A percentile compares a stretch with the other conserved stretches of the same genome.
Evolutionary conservation across 768 basidiomycete species (phyloP).

Genomic region (Royoungia palumana): DNA sequence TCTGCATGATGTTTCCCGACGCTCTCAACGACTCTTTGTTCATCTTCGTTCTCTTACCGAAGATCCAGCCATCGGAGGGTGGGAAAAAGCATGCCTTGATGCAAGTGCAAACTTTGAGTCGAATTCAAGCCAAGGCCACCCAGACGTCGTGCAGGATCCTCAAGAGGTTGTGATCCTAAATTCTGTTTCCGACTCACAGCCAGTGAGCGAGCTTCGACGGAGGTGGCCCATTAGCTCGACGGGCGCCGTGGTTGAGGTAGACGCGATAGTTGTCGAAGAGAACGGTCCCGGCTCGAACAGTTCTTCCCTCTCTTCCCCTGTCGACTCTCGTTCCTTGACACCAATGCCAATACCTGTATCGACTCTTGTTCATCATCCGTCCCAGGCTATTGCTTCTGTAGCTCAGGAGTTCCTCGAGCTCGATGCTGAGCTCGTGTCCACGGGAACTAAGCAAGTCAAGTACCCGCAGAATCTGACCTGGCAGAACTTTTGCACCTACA

Average conservation of each 20-base stretch:
- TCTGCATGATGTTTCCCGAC: conserved; percentile 52
- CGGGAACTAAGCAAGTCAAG: conserved; percentile 60
- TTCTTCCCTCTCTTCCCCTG: conserved; percentile 1
- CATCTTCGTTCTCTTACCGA: conserved; percentile 47
- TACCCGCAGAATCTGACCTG: conserved; percentile 87
- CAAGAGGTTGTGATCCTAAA: conserved; percentile 42
- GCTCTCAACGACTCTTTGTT: conserved; percentile 42
- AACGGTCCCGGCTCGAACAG: conserved; percentile 1
- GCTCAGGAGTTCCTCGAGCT: conserved; percentile 78
- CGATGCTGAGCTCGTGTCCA: conserved; percentile 69
- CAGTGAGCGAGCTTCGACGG: conserved; percentile 52
- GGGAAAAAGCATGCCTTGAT: conserved; percentile 54
- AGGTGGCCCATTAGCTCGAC: conserved; percentile 45
- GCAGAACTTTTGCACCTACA: conserved; percentile 80
- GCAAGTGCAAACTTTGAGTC: conserved; percentile 42
- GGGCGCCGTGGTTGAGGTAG: conserved; percentile 3
- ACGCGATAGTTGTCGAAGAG: background rate
- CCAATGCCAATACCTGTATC: conserved; percentile 34
- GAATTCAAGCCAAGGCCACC: conserved; percentile 20
- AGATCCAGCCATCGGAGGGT: conserved; percentile 52
- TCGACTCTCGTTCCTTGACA: conserved; percentile 11
- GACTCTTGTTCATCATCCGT: conserved; percentile 61
- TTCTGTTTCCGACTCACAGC: conserved; percentile 52
- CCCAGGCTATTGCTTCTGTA: conserved; percentile 57
- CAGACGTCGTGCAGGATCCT: conserved; percentile 3